Conservation (phyloP, 2,329 filamentous ascomycete species). For the Grosmannia serpens region DNA sequence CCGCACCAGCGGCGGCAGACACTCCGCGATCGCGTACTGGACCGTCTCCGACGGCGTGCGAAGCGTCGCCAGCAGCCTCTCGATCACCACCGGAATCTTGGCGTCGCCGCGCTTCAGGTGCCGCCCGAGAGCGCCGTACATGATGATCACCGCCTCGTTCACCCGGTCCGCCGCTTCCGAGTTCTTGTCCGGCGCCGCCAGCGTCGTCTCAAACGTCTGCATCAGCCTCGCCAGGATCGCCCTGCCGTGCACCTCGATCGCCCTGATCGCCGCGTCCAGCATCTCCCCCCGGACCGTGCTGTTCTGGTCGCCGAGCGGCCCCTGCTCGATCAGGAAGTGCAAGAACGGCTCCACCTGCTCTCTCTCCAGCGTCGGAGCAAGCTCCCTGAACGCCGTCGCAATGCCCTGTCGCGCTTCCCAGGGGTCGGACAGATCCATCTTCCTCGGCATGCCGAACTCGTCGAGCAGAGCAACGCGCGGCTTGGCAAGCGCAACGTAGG, state of each 20-base stretch:
- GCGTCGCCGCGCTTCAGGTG: slow-evolving; percentile 78
- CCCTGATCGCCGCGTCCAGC: slow-evolving; percentile 75
- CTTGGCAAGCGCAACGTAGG: slow-evolving; percentile 70
- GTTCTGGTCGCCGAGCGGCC: slow-evolving; percentile 77
- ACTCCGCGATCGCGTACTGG: slow-evolving; percentile 91
- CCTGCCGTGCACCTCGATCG: slow-evolving; percentile 74
- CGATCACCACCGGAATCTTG: slow-evolving; percentile 79
- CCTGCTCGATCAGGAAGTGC: slow-evolving; percentile 72
- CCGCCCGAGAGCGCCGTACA: slow-evolving; percentile 86
- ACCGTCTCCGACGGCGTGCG: slow-evolving; percentile 94
- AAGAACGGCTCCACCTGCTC: slow-evolving; percentile 66
- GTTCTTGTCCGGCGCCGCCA: slow-evolving; percentile 76
- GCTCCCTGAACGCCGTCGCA: slow-evolving; percentile 73
- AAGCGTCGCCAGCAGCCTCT: slow-evolving; percentile 73
- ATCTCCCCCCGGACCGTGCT: slow-evolving; percentile 72
- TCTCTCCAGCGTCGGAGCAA: slow-evolving; percentile 58
- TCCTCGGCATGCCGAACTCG: slow-evolving; percentile 88
- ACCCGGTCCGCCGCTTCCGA: slow-evolving; percentile 77
- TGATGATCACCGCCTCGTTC: slow-evolving; percentile 93
- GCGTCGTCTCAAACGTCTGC: slow-evolving; percentile 76
- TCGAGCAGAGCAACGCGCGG: slow-evolving; percentile 75
- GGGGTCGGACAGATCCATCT: slow-evolving; percentile 74
- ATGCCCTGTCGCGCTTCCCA: slow-evolving; percentile 90
- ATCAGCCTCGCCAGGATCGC: slow-evolving; percentile 79
- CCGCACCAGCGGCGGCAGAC: slow-evolving; percentile 79